Base-by-base conservation (phyloP, 345 rosid species). In the Raphanus raphanistrum region DNA sequence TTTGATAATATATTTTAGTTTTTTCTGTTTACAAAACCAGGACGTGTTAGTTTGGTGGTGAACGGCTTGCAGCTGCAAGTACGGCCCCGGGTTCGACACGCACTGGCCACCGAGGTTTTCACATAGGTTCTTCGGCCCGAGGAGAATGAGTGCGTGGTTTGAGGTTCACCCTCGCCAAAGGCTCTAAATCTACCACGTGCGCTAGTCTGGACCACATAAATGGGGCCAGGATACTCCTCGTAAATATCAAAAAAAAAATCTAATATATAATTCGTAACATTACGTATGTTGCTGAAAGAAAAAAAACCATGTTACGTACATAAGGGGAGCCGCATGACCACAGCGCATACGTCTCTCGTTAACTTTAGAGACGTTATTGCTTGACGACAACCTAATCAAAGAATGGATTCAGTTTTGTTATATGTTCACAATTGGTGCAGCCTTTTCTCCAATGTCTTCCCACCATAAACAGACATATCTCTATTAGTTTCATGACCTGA, bases 301-400 rank as follows among this genome's bases (percentile, higher is more conserved):
- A 28, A 28, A 3, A 28, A 28, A 28, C 0, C 29, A 58, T 26
- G 60, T 3, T 17, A 55, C 60, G 26, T 17, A 6, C 59, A 54
- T 17, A 16, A 54, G 16, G 27, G 9, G 16, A 54, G 15, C 10
- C 59, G 59, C 26, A 17, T 54, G 59, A 54, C 59, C 59, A 8
- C 27, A 54, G 27, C 59, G 27, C 59, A 54, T 54, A 17, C 59
- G 59, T 16, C 59, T 15, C 70, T 73, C 70, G 63, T 73, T 73
- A 52, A 54, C 70, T 73, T 73, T 64, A 64, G 11, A 3, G 32
- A 16, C 27, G 70, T 73, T 64, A n/a, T 9, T 2, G 54, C 64
- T 73, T 73, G 77, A 74, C 77, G 63, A 74, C 4, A 62, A 16
- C 29, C 6, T 16, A 62, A 28, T 12, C 7, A 59, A 61, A 61